Percentiles rank a stretch among this genome's conserved stretches.
Evolutionary conservation across 495 filamentous ascomycete genomes (phyloP).

Genomic region (Talaromyces trachyspermus): DNA sequence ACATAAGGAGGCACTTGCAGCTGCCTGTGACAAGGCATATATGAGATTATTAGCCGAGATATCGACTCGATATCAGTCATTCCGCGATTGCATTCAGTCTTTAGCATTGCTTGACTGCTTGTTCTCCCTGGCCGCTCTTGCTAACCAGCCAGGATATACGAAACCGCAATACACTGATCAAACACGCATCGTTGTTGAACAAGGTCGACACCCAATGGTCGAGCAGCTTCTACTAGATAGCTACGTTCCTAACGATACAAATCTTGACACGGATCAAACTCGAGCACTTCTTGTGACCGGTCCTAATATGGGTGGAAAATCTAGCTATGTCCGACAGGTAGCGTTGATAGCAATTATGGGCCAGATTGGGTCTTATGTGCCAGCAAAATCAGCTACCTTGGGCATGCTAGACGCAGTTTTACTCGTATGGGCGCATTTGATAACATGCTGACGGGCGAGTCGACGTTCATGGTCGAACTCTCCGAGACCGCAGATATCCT

Average conservation of each 20-base stretch:
- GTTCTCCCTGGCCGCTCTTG: slow-evolving; percentile 75
- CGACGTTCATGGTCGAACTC: slow-evolving; percentile 97
- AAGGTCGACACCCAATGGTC: slow-evolving; percentile 91
- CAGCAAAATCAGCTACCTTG: slow-evolving; percentile 63
- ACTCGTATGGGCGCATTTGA: slow-evolving; percentile 97
- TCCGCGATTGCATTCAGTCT: slow-evolving; percentile 80
- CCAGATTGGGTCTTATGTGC: slow-evolving; percentile 92
- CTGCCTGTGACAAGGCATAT: slow-evolving; percentile 88
- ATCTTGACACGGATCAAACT: slow-evolving; percentile 54
- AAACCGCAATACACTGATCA: slow-evolving; percentile 75
- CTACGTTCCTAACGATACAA: slow-evolving; percentile 89
- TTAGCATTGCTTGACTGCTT: slow-evolving; percentile 88
- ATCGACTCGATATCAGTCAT: slow-evolving; percentile 71
- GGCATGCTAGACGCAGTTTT: slow-evolving; percentile 84
- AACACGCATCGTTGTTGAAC: slow-evolving; percentile 60
- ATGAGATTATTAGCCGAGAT: slow-evolving; percentile 59
- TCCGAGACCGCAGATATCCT: slow-evolving; percentile 87
- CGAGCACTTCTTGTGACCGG: slow-evolving; percentile 85
- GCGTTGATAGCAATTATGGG: slow-evolving; percentile 90
- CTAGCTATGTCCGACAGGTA: slow-evolving; percentile 84
- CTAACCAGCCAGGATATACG: slow-evolving; percentile 77
- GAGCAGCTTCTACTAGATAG: slow-evolving; percentile 79
- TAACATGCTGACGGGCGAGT: slow-evolving; percentile 92
- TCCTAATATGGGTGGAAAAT: slow-evolving; percentile 98
- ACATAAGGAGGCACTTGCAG: slow-evolving; percentile 85